These are phyloP conservation scores for Hordeum vulgare DNA, from an alignment of 176 grass and related monocot species.

Conservation along the genomic window DNA sequence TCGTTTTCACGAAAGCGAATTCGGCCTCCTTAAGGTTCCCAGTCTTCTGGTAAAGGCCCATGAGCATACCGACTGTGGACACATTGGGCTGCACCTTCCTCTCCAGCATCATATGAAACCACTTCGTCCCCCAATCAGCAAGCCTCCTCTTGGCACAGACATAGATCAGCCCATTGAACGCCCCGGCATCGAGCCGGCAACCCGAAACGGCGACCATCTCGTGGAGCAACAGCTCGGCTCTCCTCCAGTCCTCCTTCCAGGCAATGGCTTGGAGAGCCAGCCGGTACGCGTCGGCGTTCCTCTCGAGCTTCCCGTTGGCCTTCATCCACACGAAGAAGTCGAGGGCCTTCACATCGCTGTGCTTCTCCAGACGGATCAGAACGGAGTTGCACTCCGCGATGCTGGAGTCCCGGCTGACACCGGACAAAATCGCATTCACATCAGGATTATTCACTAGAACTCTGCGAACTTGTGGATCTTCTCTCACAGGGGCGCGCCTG, in stretches of 20 bases:
- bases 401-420: slow-evolving; percentile 33
- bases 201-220: slow-evolving; percentile 56
- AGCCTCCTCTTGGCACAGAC: slow-evolving; percentile 75
- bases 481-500: slow-evolving; percentile 13
- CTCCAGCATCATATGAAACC: slow-evolving; percentile 70
- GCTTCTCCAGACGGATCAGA: slow-evolving; percentile 61
- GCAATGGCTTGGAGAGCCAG: slow-evolving; percentile 66
- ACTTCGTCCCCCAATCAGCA: slow-evolving; percentile 73
- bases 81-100: slow-evolving; percentile 56
- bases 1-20: slow-evolving; percentile 65
- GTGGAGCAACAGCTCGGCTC: slow-evolving; percentile 48
- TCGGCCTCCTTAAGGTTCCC: slow-evolving; percentile 52
- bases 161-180: slow-evolving; percentile 80
- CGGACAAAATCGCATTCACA: slow-evolving; percentile 24
- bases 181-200: slow-evolving; percentile 51
- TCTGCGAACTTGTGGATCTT: slow-evolving; percentile 6
- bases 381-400: slow-evolving; percentile 65
- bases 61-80: slow-evolving; percentile 84
- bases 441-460: slow-evolving; percentile 1
- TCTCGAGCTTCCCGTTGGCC: slow-evolving; percentile 52
- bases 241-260: slow-evolving; percentile 82
- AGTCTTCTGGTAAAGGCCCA: slow-evolving; percentile 83
- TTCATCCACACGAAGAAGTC: slow-evolving; percentile 88
- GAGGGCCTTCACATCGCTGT: slow-evolving; percentile 50
- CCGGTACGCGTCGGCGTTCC: slow-evolving; percentile 64